Base-by-base conservation (phyloP, 2,329 filamentous ascomycete species). In the Nemania sp. region DNA sequence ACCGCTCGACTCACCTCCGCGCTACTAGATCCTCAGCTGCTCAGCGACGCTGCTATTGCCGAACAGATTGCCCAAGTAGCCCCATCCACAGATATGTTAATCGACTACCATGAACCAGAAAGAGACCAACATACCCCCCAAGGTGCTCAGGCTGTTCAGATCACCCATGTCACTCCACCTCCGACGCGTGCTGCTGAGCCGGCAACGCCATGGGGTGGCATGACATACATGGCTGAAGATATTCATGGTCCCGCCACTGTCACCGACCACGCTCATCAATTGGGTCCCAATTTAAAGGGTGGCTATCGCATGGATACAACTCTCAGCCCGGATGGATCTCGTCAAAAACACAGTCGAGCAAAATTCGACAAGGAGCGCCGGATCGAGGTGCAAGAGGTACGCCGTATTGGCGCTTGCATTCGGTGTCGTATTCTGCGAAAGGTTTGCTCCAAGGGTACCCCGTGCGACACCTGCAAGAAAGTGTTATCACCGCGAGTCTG, bases 371-470 rank as follows among this genome's bases (percentile, higher is more conserved):
- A 86, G 5, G 80, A 80, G 1, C 83, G 89, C n/a, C 83, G 89
- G 24, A 89, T 87, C 74, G 87, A 91, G 73, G 89, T 91, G 1
- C 88, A 90, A 71, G 87, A 88, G 69, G 87, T 91, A 24, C 86
- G 89, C 26, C 88, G 89, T 72, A 85, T 89, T 41, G 89, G 89
- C 5, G 89, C 89, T 13, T 91, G 89, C 72, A 89, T 90, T 60
- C 82, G 89, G 52, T 91, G 89, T 73, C 84, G 88, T 43, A 90
- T 91, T 69, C 78, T 91, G 41, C 85, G 89, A 65, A 91, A 91
- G 79, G 89, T 87, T 1, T 91, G 89, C 73, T 89, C 88, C n/a
- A 86, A 84, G 66, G 89, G 87, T 35, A 86, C 84, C 6, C 88
- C 89, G 0, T 91, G 89, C 71, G 85, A 87, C 61, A 88, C 88